Base-by-base conservation (phyloP, 192 early-diverging fungal species). In the Coemansia sp. region DNA sequence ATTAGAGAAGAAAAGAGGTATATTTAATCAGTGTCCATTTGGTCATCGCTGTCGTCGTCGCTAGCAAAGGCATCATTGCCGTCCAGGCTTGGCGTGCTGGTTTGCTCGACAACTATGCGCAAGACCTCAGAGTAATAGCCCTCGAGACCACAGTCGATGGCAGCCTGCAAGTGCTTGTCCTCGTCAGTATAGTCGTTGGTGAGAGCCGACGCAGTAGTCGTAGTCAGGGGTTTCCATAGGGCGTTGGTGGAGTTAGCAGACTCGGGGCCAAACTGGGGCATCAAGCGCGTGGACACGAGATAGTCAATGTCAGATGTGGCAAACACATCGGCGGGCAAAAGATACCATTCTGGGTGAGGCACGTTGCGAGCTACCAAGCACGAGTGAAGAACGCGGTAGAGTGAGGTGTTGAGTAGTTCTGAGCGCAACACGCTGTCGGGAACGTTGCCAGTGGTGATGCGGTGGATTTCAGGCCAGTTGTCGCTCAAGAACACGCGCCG, bases 401-500 rank as follows among this genome's bases (percentile, higher is more conserved):
- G 64, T 8, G 54, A n/a, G 9, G 78, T 81, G 21, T 31, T 34
- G 5, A 41, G 31, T 33, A 81, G 73, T 53, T 67, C 70, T 10
- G 50, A 35, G 27, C 78, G 69, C 63, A 81, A 45, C 21, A 61
- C 63, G 29, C 37, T 51, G 66, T 75, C 78, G 4, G 78, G 70
- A 13, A 70, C 48, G 10, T 70, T 66, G 16, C 70, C 59, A 7
- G 64, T 35, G 14, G 72, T 42, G 0, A 44, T 54, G 45, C 27
- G 42, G 17, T 48, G 71, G 4, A 77, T 64, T 29, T 29, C 59
- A 0, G 5, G 31, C 80, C 80, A 82, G 50, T 82, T 66, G 62
- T 82, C 80, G 37, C 59, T 71, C 16, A 74, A 27, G 19, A 72
- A 82, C 13, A 74, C 68, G 11, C 80, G 80, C n/a, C 80, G 75